Conservation (phyloP, 768 basidiomycete genomes). For the Pleurotus pulmonarius region DNA sequence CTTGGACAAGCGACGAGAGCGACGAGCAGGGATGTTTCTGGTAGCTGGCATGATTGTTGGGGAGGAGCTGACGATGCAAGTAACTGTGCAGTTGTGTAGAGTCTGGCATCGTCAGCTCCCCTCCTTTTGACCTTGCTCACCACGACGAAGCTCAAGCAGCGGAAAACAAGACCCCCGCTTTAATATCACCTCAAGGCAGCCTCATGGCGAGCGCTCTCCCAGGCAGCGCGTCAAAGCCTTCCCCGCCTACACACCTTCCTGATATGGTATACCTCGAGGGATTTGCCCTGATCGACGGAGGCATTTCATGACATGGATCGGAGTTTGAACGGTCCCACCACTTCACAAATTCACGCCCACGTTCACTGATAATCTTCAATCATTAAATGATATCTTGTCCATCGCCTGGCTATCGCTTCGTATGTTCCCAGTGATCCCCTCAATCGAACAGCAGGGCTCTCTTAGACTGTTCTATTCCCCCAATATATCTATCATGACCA, state of each 20-base stretch:
- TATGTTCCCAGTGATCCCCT: no score
- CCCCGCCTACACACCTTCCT: neutral
- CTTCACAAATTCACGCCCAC: constrained; percentile 7
- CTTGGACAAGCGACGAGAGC: constrained; percentile 41
- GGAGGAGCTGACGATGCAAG: neutral
- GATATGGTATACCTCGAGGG: neutral
- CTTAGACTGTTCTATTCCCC: no score
- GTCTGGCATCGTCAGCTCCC: constrained; percentile 1
- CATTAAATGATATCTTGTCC: neutral
- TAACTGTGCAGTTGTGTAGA: neutral
- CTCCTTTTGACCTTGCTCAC: constrained; percentile 5
- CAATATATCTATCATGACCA: neutral
- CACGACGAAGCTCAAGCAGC: constrained; percentile 3
- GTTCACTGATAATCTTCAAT: constrained; percentile 1
- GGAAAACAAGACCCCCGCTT: constrained; percentile 9
- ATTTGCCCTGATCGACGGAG: constrained; percentile 3
- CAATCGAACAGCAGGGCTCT: no score
- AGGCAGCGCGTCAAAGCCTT: neutral
- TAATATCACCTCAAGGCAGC: constrained; percentile 9
- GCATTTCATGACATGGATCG: neutral
- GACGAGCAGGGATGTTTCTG: constrained; percentile 23
- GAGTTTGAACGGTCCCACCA: constrained; percentile 1
- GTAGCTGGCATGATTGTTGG: constrained; percentile 11
- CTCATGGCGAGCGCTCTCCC: constrained; percentile 2
- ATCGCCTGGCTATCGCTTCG: no score